Conservation (phyloP, 495 filamentous ascomycete genomes). For the Talaromyces trachyspermus region DNA sequence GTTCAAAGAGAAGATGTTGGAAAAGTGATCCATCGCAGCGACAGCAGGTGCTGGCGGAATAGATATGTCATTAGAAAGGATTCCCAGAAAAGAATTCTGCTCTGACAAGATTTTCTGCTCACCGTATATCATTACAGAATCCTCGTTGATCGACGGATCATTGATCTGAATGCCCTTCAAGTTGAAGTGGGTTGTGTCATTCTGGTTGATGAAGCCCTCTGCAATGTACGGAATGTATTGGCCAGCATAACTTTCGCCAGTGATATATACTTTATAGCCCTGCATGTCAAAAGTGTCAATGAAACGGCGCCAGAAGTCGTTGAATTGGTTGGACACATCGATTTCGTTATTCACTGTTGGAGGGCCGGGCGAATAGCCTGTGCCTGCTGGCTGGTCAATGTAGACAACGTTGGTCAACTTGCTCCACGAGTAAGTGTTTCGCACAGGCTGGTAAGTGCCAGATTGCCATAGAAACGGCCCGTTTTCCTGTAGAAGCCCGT, state of each 20-base stretch:
- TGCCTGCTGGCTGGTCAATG: slow-evolving; percentile 71
- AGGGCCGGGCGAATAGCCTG: slow-evolving; percentile 60
- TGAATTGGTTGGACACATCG: slow-evolving; percentile 61
- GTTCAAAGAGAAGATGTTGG: slow-evolving; percentile 56
- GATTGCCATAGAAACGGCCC: slow-evolving; percentile 56
- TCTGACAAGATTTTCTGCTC: too few species aligned
- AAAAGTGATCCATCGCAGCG: slow-evolving; percentile 56
- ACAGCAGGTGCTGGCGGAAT: slow-evolving; percentile 54
- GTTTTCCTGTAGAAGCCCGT: slow-evolving; percentile 61
- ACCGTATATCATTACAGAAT: slow-evolving; percentile 33
- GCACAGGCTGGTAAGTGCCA: slow-evolving; percentile 48
- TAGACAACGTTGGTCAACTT: slow-evolving; percentile 63
- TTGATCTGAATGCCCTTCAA: slow-evolving; percentile 62
- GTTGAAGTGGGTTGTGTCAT: slow-evolving; percentile 61
- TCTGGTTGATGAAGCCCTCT: slow-evolving; percentile 60
- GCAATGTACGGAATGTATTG: slow-evolving; percentile 76
- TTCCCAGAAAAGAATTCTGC: too few species aligned
- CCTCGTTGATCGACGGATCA: slow-evolving; percentile 54
- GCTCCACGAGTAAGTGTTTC: slow-evolving; percentile 61
- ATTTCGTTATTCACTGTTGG: slow-evolving; percentile 55
- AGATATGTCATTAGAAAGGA: not conserved
- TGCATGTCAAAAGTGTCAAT: slow-evolving; percentile 59
- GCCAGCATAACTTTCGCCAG: slow-evolving; percentile 68
- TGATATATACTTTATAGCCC: slow-evolving; percentile 56
- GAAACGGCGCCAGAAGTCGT: slow-evolving; percentile 64